phyloP scores from a whole-genome alignment of 495 filamentous ascomycete species.

The Aspergillus taichungensis region DNA sequence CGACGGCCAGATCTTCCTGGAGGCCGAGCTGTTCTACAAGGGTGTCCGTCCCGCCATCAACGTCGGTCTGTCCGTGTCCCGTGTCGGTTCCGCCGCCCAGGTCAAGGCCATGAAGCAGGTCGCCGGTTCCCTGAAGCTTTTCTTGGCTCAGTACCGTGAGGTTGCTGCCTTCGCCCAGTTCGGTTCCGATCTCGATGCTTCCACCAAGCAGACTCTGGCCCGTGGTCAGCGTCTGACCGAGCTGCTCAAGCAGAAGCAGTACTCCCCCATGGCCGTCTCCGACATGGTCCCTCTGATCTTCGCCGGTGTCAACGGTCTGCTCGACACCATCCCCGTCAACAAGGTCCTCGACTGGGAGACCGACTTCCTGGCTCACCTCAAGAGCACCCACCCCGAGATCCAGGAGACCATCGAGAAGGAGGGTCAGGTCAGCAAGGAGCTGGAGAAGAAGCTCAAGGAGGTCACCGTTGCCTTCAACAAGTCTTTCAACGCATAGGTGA shows the following conservation, averaged over 20 bases:
- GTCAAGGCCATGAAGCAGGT: slow-evolving; percentile 99
- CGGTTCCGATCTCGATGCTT: slow-evolving; percentile 98
- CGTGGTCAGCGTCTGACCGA: slow-evolving; percentile 99
- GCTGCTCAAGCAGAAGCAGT: slow-evolving; percentile 99
- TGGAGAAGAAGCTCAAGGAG: slow-evolving; percentile 81
- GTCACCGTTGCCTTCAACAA: slow-evolving; percentile 78
- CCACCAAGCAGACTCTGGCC: slow-evolving; percentile 96
- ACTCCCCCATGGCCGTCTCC: slow-evolving; percentile 96
- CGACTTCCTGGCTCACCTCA: slow-evolving; percentile 87
- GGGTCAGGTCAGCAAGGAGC: slow-evolving; percentile 90
- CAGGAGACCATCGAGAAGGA: slow-evolving; percentile 88
- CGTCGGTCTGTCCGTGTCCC: slow-evolving; percentile 99
- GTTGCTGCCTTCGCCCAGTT: slow-evolving; percentile 99
- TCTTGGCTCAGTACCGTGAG: slow-evolving; percentile 99
- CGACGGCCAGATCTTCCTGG: slow-evolving; percentile 99
- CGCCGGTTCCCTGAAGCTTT: slow-evolving; percentile 97
- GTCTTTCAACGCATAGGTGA: slow-evolving; percentile 64
- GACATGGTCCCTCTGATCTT: slow-evolving; percentile 99
- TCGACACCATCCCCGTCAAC: slow-evolving; percentile 76
- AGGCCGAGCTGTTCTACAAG: slow-evolving; percentile 99
- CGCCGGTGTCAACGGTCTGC: slow-evolving; percentile 95
- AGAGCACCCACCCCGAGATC: slow-evolving; percentile 78
- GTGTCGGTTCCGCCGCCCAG: slow-evolving; percentile 98
- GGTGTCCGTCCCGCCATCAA: slow-evolving; percentile 99
- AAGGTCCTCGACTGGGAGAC: slow-evolving; percentile 87